Evolutionary conservation across 1,139 yeast genomes (phyloP).

Genomic region (Candida glucosophila): DNA sequence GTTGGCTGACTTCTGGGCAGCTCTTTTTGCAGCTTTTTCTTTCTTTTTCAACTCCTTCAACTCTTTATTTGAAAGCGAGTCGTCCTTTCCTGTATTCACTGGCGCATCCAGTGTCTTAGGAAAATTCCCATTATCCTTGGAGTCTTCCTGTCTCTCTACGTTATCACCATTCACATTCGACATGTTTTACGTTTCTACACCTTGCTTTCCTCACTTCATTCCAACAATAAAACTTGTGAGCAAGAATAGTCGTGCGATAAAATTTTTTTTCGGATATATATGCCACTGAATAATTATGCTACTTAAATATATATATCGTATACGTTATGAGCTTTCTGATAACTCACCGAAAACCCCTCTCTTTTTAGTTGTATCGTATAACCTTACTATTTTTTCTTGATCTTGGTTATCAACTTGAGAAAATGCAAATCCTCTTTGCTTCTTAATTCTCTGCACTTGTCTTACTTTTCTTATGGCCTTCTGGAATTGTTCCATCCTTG

Average conservation of each 20-base stretch:
- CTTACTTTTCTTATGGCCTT: constrained; percentile 95
- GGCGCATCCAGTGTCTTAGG: not conserved
- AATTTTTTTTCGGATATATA: not conserved
- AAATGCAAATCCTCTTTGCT: constrained; percentile 97
- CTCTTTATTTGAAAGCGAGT: constrained; percentile 62
- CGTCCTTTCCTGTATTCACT: constrained; percentile 2
- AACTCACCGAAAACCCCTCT: constrained; percentile 47
- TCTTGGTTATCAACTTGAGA: constrained; percentile 93
- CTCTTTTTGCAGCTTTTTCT: constrained; percentile 86
- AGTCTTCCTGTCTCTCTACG: too few relatives aligned
- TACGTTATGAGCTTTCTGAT: constrained; percentile 12
- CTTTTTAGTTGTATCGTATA: constrained; percentile 84
- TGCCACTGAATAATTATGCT: not conserved
- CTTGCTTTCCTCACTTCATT: not conserved
- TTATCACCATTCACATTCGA: too few relatives aligned
- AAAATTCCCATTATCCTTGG: too few relatives aligned
- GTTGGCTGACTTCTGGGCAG: constrained; percentile 50
- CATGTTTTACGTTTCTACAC: not conserved
- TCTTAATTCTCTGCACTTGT: constrained; percentile 96
- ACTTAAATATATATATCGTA: constrained; percentile 1
- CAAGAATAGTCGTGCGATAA: constrained; percentile 1
- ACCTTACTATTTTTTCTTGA: constrained; percentile 83
- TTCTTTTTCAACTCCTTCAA: constrained; percentile 79
- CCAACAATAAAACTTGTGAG: not conserved
- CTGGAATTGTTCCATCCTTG: constrained; percentile 94